Percentiles rank a stretch among this genome's conserved stretches.
These are phyloP conservation scores for Fusarium anthophilum DNA, from an alignment of 2,329 filamentous ascomycete genomes.

Conservation along the genomic window DNA sequence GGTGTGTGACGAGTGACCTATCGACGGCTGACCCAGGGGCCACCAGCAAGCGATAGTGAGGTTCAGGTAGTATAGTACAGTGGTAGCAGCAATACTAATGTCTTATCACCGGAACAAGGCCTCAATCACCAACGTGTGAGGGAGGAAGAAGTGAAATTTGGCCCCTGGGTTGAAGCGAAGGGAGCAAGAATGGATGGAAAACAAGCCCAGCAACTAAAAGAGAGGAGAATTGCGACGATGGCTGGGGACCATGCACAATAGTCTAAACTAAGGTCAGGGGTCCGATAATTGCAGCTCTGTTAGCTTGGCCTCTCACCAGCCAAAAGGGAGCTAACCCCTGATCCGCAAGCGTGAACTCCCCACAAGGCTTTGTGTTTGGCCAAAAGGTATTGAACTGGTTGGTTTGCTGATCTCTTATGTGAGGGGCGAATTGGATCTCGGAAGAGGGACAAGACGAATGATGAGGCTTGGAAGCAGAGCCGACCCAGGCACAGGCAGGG, in stretches of 20 bases:
- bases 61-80: conserved; percentile 7
- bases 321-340: conserved; percentile 24
- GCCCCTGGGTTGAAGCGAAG: conserved; percentile 30
- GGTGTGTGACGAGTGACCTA: conserved; percentile 22
- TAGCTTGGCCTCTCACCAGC: neutral
- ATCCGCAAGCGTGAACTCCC: conserved; percentile 22
- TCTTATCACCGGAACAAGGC: conserved; percentile 32
- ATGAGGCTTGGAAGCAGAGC: conserved; percentile 9
- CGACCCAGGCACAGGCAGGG: neutral
- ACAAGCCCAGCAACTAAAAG: conserved; percentile 13
- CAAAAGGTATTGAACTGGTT: neutral
- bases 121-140: conserved; percentile 21
- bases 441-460: conserved; percentile 19
- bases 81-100: conserved; percentile 13
- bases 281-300: conserved; percentile 13
- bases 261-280: conserved; percentile 29
- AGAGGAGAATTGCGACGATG: conserved; percentile 28
- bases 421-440: conserved; percentile 3
- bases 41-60: conserved; percentile 9
- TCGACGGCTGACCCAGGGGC: conserved; percentile 21
- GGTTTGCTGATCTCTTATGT: conserved; percentile 7
- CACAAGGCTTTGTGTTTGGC: conserved; percentile 15
- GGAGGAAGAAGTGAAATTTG: conserved; percentile 19
- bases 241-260: conserved; percentile 35
- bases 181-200: conserved; percentile 23